Evolutionary conservation across 2,329 filamentous ascomycete genomes (phyloP).

Genomic region (Phialophora chinensis): DNA sequence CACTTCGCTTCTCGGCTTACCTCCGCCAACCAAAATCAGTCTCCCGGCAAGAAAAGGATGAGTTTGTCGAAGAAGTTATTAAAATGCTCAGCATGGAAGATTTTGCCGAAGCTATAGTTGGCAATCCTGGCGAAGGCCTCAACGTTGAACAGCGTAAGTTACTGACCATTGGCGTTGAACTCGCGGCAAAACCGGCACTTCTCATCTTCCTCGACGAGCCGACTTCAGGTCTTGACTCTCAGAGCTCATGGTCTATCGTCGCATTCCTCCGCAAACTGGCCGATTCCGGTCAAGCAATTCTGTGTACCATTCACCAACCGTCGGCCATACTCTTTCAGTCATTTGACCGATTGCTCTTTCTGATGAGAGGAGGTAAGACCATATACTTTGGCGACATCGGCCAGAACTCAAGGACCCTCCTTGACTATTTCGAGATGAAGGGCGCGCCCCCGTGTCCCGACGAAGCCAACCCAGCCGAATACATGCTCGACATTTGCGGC

Average conservation of each 20-base stretch:
- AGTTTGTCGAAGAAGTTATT: conserved; percentile 87
- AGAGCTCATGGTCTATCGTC: conserved; percentile 69
- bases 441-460: conserved; percentile 68
- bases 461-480: conserved; percentile 77
- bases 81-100: conserved; percentile 85
- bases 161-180: conserved; percentile 88
- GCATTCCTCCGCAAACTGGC: conserved; percentile 63
- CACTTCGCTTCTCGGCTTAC: conserved; percentile 81
- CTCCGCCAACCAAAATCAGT: conserved; percentile 81
- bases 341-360: conserved; percentile 77
- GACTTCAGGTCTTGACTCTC: conserved; percentile 66
- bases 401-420: conserved; percentile 69
- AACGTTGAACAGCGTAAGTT: conserved; percentile 70
- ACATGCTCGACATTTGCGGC: conserved; percentile 54
- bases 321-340: conserved; percentile 59
- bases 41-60: conserved; percentile 74
- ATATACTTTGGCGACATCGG: conserved; percentile 87
- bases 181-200: conserved; percentile 70
- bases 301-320: conserved; percentile 64
- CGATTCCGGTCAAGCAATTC: conserved; percentile 59
- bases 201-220: conserved; percentile 71
- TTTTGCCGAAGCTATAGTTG: conserved; percentile 87
- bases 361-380: conserved; percentile 75
- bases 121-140: conserved; percentile 79
- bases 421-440: conserved; percentile 76